A percentile compares a stretch with the other conserved stretches of the same genome.
These are phyloP conservation scores for Quercus robur DNA, from an alignment of 306 rosid genomes.

Conservation along the genomic window DNA sequence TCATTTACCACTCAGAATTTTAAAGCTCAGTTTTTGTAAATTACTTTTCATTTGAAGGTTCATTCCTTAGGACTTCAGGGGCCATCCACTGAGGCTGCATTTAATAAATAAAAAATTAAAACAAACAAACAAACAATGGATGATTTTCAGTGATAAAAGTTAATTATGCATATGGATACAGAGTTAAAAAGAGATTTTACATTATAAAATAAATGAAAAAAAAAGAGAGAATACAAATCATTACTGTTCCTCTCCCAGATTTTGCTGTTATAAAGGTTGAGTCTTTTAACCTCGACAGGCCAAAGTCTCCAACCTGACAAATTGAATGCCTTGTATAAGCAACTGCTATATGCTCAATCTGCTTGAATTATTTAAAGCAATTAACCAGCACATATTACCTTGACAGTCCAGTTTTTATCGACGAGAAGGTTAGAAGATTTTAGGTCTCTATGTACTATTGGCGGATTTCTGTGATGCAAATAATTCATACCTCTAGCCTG, in stretches of 20 bases:
- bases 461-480: constrained; percentile 78
- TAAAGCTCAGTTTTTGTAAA: constrained; percentile 18
- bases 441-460: constrained; percentile 77
- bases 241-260: constrained; percentile 80
- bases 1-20: neutral
- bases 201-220: neutral
- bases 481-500: constrained; percentile 87
- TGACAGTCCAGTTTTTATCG: constrained; percentile 76
- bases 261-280: constrained; percentile 57
- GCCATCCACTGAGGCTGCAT: constrained; percentile 91
- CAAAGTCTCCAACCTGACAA: constrained; percentile 77
- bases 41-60: constrained; percentile 79
- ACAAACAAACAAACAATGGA: constrained; percentile 19
- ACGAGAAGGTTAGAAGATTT: constrained; percentile 80
- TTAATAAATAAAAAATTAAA: constrained; percentile 1
- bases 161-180: neutral
- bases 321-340: constrained; percentile 8
- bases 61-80: constrained; percentile 76
- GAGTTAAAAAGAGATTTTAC: neutral
- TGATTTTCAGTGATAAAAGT: neutral
- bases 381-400: constrained; percentile 38
- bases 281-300: constrained; percentile 64
- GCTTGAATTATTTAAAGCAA: neutral
- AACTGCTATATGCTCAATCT: constrained; percentile 7
- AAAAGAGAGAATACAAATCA: constrained; percentile 11